These are phyloP conservation scores for Sporothrix protearum DNA, from an alignment of 2,329 filamentous ascomycete genomes.

Conservation along the genomic window DNA sequence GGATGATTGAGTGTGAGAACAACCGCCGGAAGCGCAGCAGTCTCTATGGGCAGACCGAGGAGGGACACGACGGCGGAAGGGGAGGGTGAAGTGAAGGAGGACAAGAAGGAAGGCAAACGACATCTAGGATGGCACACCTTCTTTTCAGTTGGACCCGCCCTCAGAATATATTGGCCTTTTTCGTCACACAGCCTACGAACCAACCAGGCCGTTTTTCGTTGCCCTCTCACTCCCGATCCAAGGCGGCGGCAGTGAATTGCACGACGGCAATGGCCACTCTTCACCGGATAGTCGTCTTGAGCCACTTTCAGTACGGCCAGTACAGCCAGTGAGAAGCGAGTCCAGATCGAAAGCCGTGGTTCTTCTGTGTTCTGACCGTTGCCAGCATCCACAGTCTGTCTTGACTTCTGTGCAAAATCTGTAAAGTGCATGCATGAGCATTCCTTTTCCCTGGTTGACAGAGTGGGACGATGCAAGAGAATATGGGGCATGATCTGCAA, in stretches of 20 bases:
- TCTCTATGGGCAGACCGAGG: background rate
- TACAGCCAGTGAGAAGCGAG: background rate
- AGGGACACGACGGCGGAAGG: background rate
- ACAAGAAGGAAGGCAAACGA: background rate
- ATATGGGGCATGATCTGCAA: constrained; percentile 13
- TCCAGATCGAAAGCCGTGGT: background rate
- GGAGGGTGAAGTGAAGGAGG: background rate
- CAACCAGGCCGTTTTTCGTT: background rate
- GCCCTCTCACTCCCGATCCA: constrained; percentile 4
- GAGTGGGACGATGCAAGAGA: background rate
- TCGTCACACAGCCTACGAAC: background rate
- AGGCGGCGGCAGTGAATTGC: constrained; percentile 2
- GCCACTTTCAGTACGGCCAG: background rate
- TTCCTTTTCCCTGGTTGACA: background rate
- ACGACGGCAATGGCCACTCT: background rate
- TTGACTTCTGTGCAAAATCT: background rate
- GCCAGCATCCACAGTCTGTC: no score
- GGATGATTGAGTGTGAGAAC: background rate
- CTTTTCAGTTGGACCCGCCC: background rate
- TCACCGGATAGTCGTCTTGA: constrained; percentile 9
- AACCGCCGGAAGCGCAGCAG: constrained; percentile 18
- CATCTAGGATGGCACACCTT: constrained; percentile 6
- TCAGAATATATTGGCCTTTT: background rate
- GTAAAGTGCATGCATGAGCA: constrained; percentile 6
- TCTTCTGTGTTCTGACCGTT: background rate